phyloP scores from a whole-genome alignment of 1,284 basidiomycete genomes.

The Papiliotrema terrestris region DNA sequence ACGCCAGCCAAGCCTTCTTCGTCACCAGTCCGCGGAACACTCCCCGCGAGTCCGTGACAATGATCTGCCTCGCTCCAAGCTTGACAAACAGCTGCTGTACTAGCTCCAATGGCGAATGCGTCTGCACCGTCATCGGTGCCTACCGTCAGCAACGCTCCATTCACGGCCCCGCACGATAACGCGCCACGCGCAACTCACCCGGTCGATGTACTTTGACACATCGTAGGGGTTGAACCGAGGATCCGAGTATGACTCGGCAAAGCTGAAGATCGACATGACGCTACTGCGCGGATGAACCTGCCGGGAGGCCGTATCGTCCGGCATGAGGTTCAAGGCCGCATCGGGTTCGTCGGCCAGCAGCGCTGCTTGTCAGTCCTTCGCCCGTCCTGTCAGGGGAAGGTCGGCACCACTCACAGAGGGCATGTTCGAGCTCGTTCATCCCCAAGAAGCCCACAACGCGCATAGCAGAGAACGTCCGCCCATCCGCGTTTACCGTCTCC shows the following conservation, averaged over 20 bases:
- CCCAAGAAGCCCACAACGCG: slow-evolving; percentile 91
- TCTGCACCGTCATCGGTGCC: slow-evolving; percentile 78
- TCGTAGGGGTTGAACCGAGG: slow-evolving; percentile 65
- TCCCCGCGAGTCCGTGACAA: slow-evolving; percentile 78
- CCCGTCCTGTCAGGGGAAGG: background rate
- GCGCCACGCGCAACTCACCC: slow-evolving; percentile 57
- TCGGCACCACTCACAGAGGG: slow-evolving; percentile 62
- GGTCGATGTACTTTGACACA: slow-evolving; percentile 84
- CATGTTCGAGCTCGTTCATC: slow-evolving; percentile 87
- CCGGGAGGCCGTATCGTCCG: slow-evolving; percentile 27
- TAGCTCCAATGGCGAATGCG: slow-evolving; percentile 79
- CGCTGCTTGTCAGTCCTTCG: slow-evolving; percentile 50
- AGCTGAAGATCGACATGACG: slow-evolving; percentile 39
- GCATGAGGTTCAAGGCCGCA: slow-evolving; percentile 62
- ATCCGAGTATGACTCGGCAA: slow-evolving; percentile 36
- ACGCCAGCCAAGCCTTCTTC: slow-evolving; percentile 87
- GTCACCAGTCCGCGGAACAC: slow-evolving; percentile 85
- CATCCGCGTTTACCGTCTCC: slow-evolving; percentile 31
- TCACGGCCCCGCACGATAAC: background rate
- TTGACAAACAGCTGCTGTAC: slow-evolving; percentile 90
- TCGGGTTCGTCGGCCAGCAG: slow-evolving; percentile 72
- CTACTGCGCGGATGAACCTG: slow-evolving; percentile 16
- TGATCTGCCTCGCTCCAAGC: slow-evolving; percentile 82
- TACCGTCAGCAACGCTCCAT: slow-evolving; percentile 36
- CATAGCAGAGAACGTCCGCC: slow-evolving; percentile 26